A percentile compares a stretch with the other conserved stretches of the same genome.
phyloP scores from a whole-genome alignment of 1,284 basidiomycete species.

The Peniophora sp. region DNA sequence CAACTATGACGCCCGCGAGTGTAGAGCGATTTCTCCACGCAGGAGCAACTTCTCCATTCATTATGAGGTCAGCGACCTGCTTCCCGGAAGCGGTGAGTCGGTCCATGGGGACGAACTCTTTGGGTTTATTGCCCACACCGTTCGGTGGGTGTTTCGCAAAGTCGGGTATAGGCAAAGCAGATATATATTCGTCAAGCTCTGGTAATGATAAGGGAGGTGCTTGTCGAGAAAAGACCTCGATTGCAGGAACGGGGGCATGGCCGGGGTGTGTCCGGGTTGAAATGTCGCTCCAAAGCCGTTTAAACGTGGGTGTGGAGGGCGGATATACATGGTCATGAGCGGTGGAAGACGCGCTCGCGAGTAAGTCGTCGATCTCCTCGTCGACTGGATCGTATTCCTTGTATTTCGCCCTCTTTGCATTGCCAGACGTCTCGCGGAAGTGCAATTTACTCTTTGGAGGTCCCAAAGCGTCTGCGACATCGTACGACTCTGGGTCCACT shows the following conservation, averaged over 20 bases:
- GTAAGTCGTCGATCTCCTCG: neutral
- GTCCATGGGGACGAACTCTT: conserved; percentile 59
- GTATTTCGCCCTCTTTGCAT: neutral
- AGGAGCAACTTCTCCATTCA: conserved; percentile 38
- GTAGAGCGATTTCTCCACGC: conserved; percentile 47
- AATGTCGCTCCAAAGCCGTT: neutral
- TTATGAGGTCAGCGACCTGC: conserved; percentile 51
- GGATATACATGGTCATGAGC: neutral
- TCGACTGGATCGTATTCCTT: neutral
- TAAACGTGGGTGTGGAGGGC: neutral
- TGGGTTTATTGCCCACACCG: conserved; percentile 13
- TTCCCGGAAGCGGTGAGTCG: conserved; percentile 36
- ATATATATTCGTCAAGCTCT: conserved; percentile 48
- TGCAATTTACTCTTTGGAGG: neutral
- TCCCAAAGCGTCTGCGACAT: neutral
- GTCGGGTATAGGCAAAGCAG: conserved; percentile 34
- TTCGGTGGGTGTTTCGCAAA: conserved; percentile 25
- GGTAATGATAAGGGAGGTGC: conserved; percentile 53
- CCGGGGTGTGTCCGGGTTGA: neutral
- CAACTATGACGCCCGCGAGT: conserved; percentile 36
- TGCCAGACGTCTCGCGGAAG: neutral
- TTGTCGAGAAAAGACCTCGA: conserved; percentile 43
- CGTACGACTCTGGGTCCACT: neutral
- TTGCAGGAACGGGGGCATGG: conserved; percentile 48
- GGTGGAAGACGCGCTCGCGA: neutral